phyloP scores from a whole-genome alignment of 225 moss, liverwort and hornwort genomes.

The Sphagnum contortum region DNA sequence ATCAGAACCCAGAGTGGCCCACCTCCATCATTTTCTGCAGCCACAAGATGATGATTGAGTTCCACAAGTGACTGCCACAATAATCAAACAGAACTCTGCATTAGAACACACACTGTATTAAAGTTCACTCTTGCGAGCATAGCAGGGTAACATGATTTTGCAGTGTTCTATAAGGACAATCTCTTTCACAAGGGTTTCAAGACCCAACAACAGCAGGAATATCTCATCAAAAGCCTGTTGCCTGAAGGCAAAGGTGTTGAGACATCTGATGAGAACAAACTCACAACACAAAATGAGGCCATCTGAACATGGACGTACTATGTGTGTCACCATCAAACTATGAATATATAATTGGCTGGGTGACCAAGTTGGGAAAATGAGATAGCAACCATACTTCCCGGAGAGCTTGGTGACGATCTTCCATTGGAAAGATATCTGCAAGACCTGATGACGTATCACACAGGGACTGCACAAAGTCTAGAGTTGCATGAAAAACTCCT shows the following conservation, averaged over 20 bases:
- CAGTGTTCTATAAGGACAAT: no score
- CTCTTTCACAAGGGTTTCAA: no score
- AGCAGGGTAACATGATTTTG: not conserved
- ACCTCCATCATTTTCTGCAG: conserved; percentile 94
- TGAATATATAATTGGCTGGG: no score
- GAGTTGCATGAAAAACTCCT: conserved; percentile 90
- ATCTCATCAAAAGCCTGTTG: no score
- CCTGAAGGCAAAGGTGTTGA: no score
- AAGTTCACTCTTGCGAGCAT: no score
- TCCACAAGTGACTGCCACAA: conserved; percentile 78
- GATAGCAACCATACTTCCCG: conserved; percentile 48
- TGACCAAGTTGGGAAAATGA: not conserved
- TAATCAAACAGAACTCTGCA: not conserved
- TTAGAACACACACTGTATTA: no score
- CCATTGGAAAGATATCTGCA: conserved; percentile 90
- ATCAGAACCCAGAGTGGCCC: not conserved
- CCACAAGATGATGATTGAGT: conserved; percentile 77
- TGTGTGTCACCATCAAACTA: no score
- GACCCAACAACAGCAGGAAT: no score
- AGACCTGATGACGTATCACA: conserved; percentile 93
- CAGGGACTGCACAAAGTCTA: conserved; percentile 88
- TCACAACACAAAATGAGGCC: no score
- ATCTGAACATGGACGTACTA: no score
- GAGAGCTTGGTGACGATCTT: conserved; percentile 84
- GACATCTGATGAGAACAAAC: not conserved